These are phyloP conservation scores for Arctostaphylos glauca DNA, from an alignment of 148 eudicot genomes.

Conservation along the genomic window DNA sequence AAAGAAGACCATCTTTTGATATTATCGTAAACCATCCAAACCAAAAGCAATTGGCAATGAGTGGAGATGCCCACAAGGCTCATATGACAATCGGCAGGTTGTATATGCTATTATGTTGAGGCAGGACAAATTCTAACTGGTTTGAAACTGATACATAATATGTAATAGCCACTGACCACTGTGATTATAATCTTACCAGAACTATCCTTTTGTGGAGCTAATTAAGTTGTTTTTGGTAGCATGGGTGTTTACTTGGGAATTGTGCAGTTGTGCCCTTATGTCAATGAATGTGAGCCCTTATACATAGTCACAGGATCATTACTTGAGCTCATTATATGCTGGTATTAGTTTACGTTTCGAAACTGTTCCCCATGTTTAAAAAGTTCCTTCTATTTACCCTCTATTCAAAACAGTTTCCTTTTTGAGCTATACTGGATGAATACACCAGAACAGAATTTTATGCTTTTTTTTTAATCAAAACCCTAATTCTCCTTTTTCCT, in stretches of 20 bases:
- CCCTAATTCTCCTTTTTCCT: not conserved
- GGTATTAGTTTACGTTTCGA: not conserved
- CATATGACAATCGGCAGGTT: too few relatives aligned
- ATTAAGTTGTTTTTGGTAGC: not conserved
- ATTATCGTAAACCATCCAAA: not conserved
- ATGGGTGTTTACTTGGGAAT: not conserved
- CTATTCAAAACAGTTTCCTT: not conserved
- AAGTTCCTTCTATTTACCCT: not conserved
- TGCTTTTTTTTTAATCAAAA: not conserved
- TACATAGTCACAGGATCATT: not conserved
- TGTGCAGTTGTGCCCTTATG: not conserved
- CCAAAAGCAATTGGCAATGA: too few relatives aligned
- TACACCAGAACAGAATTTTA: not conserved
- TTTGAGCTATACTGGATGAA: not conserved
- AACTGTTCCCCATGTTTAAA: not conserved
- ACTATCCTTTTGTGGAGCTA: not conserved
- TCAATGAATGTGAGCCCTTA: not conserved
- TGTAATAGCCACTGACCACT: not conserved
- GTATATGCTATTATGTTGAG: too few relatives aligned
- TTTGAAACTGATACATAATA: not conserved
- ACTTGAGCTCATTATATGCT: not conserved
- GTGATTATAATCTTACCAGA: conserved; percentile 3
- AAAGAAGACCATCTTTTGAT: not conserved
- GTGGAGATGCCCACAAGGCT: too few relatives aligned
- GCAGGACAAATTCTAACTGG: too few relatives aligned